These are phyloP conservation scores for Agrocybe pediades DNA, from an alignment of 768 basidiomycete genomes.

Conservation along the genomic window DNA sequence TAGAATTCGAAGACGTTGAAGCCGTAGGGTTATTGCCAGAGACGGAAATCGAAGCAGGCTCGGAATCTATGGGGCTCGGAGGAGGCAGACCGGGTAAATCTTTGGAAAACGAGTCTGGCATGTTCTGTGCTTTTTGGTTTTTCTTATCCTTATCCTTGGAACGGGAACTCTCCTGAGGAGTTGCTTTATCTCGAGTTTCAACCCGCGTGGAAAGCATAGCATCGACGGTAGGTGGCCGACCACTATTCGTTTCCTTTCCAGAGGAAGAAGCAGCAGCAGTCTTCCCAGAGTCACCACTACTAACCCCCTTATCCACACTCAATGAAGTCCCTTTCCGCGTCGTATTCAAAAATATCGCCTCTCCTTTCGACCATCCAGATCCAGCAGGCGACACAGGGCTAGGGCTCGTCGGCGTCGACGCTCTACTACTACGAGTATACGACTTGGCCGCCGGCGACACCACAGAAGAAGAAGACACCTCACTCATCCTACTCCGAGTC, in stretches of 20 bases:
- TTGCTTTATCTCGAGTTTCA: too few relatives aligned
- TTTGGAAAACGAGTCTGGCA: neutral
- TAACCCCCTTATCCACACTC: too few relatives aligned
- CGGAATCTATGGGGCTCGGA: neutral
- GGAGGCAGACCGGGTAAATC: neutral
- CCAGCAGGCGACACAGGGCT: conserved; percentile 14
- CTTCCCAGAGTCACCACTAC: too few relatives aligned
- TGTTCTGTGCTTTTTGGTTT: too few relatives aligned
- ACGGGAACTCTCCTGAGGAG: neutral
- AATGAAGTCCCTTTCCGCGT: neutral
- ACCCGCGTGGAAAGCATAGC: too few relatives aligned
- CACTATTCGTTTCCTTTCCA: too few relatives aligned
- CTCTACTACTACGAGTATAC: neutral
- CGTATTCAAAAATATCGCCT: conserved; percentile 14
- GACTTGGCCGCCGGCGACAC: neutral
- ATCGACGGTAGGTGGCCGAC: too few relatives aligned
- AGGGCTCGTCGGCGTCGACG: conserved; percentile 9
- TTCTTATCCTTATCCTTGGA: neutral
- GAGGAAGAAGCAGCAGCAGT: too few relatives aligned
- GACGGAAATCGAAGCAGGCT: neutral
- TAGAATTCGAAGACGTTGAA: neutral
- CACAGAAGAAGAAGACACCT: neutral
- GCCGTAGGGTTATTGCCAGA: neutral
- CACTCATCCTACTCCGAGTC: neutral
- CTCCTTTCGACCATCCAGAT: conserved; percentile 17